A percentile compares a stretch with the other conserved stretches of the same genome.
phyloP scores from a whole-genome alignment of 805 yeast genomes.

The Wickerhamomyces ciferrii region DNA sequence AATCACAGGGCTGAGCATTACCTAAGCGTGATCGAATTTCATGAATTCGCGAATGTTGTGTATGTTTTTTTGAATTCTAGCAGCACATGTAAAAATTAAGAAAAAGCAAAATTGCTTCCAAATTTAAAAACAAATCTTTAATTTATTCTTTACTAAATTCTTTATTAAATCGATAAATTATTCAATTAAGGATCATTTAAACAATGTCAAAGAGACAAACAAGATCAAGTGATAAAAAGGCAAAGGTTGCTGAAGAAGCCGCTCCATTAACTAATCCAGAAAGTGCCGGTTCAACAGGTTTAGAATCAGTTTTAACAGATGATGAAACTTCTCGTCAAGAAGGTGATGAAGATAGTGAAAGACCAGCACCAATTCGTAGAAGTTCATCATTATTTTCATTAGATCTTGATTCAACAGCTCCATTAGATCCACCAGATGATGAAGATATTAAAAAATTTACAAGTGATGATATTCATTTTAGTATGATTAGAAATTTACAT shows the following conservation, averaged over 20 bases:
- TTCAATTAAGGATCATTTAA: neutral
- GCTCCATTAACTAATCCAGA: neutral
- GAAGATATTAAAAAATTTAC: slow-evolving; percentile 76
- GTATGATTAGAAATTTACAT: slow-evolving; percentile 81
- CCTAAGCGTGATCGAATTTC: no score
- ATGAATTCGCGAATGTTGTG: no score
- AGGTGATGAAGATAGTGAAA: neutral
- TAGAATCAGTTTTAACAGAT: slow-evolving; percentile 12
- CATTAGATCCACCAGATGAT: slow-evolving; percentile 73
- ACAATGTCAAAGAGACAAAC: slow-evolving; percentile 16
- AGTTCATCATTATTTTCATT: slow-evolving; percentile 50
- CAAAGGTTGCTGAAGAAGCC: neutral
- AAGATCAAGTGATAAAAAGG: slow-evolving; percentile 9
- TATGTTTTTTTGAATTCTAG: no score
- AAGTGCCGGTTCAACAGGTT: slow-evolving; percentile 14
- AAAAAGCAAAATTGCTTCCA: no score
- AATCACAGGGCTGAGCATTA: no score
- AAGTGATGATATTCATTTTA: slow-evolving; percentile 78
- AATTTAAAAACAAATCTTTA: no score
- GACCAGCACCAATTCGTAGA: slow-evolving; percentile 31
- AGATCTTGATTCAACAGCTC: slow-evolving; percentile 33
- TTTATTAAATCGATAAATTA: no score
- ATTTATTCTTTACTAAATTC: no score
- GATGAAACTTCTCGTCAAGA: neutral
- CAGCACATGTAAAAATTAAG: no score